These are phyloP conservation scores for Boletus insuetus DNA, from an alignment of 768 basidiomycete genomes.

Conservation along the genomic window DNA sequence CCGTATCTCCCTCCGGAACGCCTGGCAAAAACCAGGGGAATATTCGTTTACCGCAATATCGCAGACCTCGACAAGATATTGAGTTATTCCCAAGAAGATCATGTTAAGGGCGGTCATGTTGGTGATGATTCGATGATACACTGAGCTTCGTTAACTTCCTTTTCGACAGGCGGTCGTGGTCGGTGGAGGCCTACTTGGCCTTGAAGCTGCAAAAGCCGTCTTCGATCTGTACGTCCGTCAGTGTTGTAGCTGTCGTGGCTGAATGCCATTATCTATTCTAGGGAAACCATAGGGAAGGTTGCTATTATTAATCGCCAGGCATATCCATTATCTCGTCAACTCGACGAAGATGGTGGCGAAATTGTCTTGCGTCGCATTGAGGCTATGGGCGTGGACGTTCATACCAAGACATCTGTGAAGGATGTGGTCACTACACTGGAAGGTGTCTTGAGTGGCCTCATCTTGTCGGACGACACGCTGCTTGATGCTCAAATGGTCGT, in stretches of 20 bases:
- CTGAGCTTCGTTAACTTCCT: not conserved
- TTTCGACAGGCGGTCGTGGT: constrained; percentile 37
- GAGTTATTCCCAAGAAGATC: constrained; percentile 47
- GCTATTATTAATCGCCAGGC: constrained; percentile 51
- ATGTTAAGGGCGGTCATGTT: constrained; percentile 35
- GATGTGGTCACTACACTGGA: constrained; percentile 38
- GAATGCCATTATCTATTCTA: not conserved
- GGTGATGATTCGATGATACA: not conserved
- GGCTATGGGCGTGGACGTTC: constrained; percentile 55
- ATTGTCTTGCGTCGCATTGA: constrained; percentile 60
- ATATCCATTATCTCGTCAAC: constrained; percentile 57
- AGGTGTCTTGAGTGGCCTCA: constrained; percentile 45
- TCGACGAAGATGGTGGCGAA: constrained; percentile 56
- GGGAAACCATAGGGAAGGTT: constrained; percentile 42
- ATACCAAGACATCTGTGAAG: constrained; percentile 40
- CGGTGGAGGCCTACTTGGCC: constrained; percentile 68
- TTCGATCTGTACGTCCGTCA: constrained; percentile 46
- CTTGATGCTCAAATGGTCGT: constrained; percentile 55
- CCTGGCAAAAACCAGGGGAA: constrained; percentile 44
- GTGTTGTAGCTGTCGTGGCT: not conserved
- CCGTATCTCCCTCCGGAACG: constrained; percentile 47
- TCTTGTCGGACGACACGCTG: constrained; percentile 45
- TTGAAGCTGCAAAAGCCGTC: constrained; percentile 73
- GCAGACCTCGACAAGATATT: constrained; percentile 65
- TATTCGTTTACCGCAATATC: constrained; percentile 73